Conservation (phyloP, 2,329 filamentous ascomycete genomes). For the Hirsutella rhossiliensis region DNA sequence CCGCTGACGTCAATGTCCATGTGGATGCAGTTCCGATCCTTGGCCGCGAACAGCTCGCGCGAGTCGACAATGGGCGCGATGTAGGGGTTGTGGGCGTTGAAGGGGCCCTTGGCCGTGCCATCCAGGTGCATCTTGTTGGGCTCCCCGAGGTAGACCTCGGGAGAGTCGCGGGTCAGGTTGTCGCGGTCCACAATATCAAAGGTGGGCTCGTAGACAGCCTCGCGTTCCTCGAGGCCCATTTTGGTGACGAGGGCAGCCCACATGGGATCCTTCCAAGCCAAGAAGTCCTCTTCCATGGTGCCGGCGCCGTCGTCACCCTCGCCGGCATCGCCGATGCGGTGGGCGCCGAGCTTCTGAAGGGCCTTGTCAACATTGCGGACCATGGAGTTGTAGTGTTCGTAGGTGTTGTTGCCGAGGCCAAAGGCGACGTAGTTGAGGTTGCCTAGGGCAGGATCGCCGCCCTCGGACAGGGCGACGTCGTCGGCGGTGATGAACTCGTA, state of each 20-base stretch:
- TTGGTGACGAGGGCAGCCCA: conserved; percentile 74
- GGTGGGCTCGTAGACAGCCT: conserved; percentile 88
- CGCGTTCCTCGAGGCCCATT: conserved; percentile 86
- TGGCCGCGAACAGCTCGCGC: conserved; percentile 78
- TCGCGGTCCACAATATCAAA: conserved; percentile 73
- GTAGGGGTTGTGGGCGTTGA: conserved; percentile 93
- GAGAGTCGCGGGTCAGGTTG: conserved; percentile 59
- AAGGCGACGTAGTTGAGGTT: conserved; percentile 92
- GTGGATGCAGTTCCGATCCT: conserved; percentile 90
- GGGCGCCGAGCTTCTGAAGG: conserved; percentile 70
- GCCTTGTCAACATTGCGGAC: conserved; percentile 81
- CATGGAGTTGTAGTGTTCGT: conserved; percentile 99
- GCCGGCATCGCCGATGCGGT: conserved; percentile 75
- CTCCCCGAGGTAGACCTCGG: conserved; percentile 86
- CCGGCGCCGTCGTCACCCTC: conserved; percentile 96
- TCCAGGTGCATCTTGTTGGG: conserved; percentile 94
- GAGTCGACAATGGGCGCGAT: conserved; percentile 90
- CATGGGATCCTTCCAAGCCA: conserved; percentile 99
- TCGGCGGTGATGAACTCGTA: conserved; percentile 89
- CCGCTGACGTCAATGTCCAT: conserved; percentile 87
- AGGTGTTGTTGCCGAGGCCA: conserved; percentile 96
- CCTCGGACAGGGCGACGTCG: conserved; percentile 68
- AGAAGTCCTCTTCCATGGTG: conserved; percentile 98
- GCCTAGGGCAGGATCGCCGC: conserved; percentile 58
- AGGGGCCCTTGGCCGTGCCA: conserved; percentile 71